Conservation (phyloP, 2,329 filamentous ascomycete species). For the Leptographium procerum region DNA sequence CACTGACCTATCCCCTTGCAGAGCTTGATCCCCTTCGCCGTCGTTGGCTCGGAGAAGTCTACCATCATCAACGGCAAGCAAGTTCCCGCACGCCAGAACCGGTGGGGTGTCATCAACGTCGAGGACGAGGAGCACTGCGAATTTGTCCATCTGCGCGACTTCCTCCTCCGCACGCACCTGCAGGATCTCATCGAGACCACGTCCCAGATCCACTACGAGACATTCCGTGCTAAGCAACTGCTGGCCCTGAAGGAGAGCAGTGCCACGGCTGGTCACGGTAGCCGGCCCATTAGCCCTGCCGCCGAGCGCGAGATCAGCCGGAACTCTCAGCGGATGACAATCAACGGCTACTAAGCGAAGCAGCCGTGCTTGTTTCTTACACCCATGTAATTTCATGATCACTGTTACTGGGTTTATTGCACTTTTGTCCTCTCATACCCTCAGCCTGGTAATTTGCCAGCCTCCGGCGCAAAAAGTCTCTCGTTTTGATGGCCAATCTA, state of each 20-base stretch:
- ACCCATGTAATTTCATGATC: neutral
- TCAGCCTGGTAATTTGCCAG: neutral
- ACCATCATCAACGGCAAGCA: conserved; percentile 97
- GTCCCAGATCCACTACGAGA: conserved; percentile 99
- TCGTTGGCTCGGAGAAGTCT: conserved; percentile 95
- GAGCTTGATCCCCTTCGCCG: conserved; percentile 92
- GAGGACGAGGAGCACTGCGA: conserved; percentile 99
- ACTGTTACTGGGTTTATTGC: neutral
- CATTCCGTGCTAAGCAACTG: conserved; percentile 98
- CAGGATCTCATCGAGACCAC: conserved; percentile 99
- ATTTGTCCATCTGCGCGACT: conserved; percentile 97
- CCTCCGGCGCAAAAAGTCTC: neutral
- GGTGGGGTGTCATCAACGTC: conserved; percentile 99
- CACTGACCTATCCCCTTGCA: conserved; percentile 23
- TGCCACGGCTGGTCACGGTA: conserved; percentile 60
- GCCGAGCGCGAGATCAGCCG: conserved; percentile 94
- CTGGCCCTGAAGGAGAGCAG: conserved; percentile 97
- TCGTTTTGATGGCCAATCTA: neutral
- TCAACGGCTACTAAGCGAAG: conserved; percentile 86
- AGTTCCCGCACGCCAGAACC: conserved; percentile 94
- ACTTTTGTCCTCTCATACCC: neutral
- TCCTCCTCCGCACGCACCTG: conserved; percentile 93
- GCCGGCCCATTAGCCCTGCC: conserved; percentile 87
- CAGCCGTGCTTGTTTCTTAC: neutral
- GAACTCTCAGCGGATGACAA: conserved; percentile 92